Evolutionary conservation across 164 flowering plant species (phyloP).

Genomic region (Chimonanthus praecox): DNA sequence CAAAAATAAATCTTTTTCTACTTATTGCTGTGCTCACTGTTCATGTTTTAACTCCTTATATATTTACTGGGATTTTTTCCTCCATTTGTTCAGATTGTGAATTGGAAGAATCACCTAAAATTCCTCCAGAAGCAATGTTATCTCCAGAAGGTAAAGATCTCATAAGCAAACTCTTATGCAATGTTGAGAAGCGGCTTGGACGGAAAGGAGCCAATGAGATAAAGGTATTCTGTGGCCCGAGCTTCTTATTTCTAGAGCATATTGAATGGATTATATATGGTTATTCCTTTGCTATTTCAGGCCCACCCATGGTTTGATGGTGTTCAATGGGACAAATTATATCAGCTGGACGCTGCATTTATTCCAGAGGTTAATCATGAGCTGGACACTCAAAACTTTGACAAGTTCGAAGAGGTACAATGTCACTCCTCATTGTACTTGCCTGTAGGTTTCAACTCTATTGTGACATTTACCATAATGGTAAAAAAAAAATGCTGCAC

Average conservation of each 20-base stretch:
- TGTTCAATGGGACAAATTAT: slow-evolving; percentile 32
- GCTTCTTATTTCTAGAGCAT: background rate
- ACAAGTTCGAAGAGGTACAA: slow-evolving; percentile 34
- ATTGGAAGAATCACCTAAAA: slow-evolving; percentile 61
- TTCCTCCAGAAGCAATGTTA: slow-evolving; percentile 64
- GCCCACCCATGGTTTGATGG: slow-evolving; percentile 40
- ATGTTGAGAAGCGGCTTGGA: slow-evolving; percentile 61
- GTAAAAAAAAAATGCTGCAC: too few species aligned
- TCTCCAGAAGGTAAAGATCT: slow-evolving; percentile 61
- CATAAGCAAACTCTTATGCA: slow-evolving; percentile 52
- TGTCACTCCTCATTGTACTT: too few species aligned
- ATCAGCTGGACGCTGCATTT: slow-evolving; percentile 44
- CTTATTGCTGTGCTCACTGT: too few species aligned
- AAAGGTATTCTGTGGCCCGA: slow-evolving; percentile 21
- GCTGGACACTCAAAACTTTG: slow-evolving; percentile 38
- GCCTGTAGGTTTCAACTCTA: too few species aligned
- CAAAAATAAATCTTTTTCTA: too few species aligned
- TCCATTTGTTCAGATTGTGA: slow-evolving; percentile 45
- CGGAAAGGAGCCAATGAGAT: slow-evolving; percentile 63
- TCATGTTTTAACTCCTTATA: too few species aligned
- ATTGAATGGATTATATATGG: background rate
- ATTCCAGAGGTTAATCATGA: slow-evolving; percentile 41
- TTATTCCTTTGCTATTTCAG: slow-evolving; percentile 11
- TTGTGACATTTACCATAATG: too few species aligned
- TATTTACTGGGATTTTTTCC: background rate